Evolutionary conservation across 257 asterid species (phyloP).

Genomic region (Forsythia viridissima): DNA sequence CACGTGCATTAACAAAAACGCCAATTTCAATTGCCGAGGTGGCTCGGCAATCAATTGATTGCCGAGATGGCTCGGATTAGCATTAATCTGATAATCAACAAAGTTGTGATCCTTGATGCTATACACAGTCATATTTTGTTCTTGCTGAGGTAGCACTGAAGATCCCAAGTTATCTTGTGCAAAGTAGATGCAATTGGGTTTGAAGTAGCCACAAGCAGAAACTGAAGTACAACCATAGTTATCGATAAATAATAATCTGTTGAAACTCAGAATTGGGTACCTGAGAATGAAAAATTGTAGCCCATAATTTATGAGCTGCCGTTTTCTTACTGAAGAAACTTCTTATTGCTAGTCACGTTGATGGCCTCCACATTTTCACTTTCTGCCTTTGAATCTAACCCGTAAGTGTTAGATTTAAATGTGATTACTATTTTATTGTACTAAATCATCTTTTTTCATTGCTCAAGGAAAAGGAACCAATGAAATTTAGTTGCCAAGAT

Average conservation of each 20-base stretch:
- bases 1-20: no score
- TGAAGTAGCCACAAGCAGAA: constrained; percentile 16
- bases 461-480: no score
- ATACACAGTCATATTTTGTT: constrained; percentile 18
- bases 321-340: constrained; percentile 33
- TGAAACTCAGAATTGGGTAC: constrained; percentile 24
- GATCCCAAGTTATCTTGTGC: constrained; percentile 3
- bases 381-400: constrained; percentile 3
- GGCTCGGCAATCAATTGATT: no score
- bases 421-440: no score
- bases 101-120: constrained; percentile 11
- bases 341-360: constrained; percentile 30
- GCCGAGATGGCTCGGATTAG: no score
- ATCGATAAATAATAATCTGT: not conserved
- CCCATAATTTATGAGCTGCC: constrained; percentile 25
- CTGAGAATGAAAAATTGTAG: constrained; percentile 23
- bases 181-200: constrained; percentile 11
- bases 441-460: no score
- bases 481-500: no score
- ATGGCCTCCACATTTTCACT: constrained; percentile 53
- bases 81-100: no score
- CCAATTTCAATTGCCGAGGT: no score
- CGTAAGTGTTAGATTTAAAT: constrained; percentile 7
- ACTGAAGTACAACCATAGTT: constrained; percentile 7
- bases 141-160: not conserved